Evolutionary conservation across 768 basidiomycete genomes (phyloP), one percentile per base, ranked within the genome.

Genomic region (Boletellus ananiceps): DNA sequence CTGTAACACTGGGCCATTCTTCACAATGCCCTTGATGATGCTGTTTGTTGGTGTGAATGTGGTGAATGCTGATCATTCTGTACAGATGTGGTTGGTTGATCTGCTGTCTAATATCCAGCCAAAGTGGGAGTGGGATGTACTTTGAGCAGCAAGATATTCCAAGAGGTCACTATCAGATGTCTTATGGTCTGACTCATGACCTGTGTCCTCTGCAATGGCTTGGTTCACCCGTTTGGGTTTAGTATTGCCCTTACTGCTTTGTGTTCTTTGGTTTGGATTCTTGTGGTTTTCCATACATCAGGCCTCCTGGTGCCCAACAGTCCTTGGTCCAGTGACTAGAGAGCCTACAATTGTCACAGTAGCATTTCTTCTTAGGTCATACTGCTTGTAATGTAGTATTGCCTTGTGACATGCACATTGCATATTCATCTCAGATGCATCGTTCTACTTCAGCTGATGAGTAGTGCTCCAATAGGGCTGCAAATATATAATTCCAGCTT

Each of bases 401-500:
- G n/a, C 21, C 8, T 34, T 21, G 27, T 9, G 19, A 27, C 3
- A 13, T 16, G 18, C 38, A 1, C 18, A 58, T 6, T 4, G 50
- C 19, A 2, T 34, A 16, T 25, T 57, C 42, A 1, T 51, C 52
- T 13, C 19, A 2, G 16, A 59, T 54, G 38, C 6, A 15, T 0
- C 13, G 21, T 25, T 59, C 39, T 0, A 57, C 36, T 40, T 59
- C 40, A 0, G 32, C 7, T 7, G 60, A 53, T 18, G 48, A 47
- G 23, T 61, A 61, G 12, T 39, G 42, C 0, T 51, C 35, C 0
- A 55, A 45, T 13, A 59, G 50, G 5, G 40, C 46, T 4, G 50
- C 14, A 14, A 59, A 59, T 1, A 50, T 36, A 6, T 55, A 54
- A 35, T 59, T 60, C 55, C 55, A 60, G 0, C 34, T 38, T 0